Evolutionary conservation across 129 eudicot genomes (phyloP).

Genomic region (Solidago caesia): DNA sequence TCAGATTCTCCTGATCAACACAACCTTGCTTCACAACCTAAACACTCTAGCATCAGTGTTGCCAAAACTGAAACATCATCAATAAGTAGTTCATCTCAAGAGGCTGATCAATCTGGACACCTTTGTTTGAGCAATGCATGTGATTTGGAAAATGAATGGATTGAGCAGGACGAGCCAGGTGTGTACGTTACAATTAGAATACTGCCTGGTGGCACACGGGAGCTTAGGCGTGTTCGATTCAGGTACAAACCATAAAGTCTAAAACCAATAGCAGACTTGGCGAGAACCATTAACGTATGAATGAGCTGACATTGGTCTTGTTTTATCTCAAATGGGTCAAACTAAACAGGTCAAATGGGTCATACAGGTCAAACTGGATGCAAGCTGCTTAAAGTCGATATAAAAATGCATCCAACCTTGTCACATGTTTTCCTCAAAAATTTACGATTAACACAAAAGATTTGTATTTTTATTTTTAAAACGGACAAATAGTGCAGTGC

Average conservation of each 20-base stretch:
- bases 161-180: slow-evolving; percentile 94
- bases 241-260: slow-evolving; percentile 38
- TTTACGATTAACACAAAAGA: background rate
- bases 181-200: slow-evolving; percentile 84
- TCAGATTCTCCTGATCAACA: slow-evolving; percentile 69
- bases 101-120: slow-evolving; percentile 68
- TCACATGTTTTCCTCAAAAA: background rate
- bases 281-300: background rate
- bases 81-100: slow-evolving; percentile 60
- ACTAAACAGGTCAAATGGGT: background rate
- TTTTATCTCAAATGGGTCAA: background rate
- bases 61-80: slow-evolving; percentile 75
- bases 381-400: background rate
- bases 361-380: background rate
- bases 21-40: slow-evolving; percentile 56
- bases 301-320: background rate
- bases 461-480: background rate
- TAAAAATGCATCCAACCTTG: background rate
- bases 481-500: background rate
- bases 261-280: background rate
- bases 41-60: slow-evolving; percentile 72
- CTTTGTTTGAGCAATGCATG: slow-evolving; percentile 74
- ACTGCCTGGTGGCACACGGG: slow-evolving; percentile 79
- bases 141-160: slow-evolving; percentile 85
- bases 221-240: slow-evolving; percentile 92